Percentiles rank a stretch among this genome's conserved stretches.
phyloP scores from a whole-genome alignment of 148 eudicot species.

The Rhododendron vialii region DNA sequence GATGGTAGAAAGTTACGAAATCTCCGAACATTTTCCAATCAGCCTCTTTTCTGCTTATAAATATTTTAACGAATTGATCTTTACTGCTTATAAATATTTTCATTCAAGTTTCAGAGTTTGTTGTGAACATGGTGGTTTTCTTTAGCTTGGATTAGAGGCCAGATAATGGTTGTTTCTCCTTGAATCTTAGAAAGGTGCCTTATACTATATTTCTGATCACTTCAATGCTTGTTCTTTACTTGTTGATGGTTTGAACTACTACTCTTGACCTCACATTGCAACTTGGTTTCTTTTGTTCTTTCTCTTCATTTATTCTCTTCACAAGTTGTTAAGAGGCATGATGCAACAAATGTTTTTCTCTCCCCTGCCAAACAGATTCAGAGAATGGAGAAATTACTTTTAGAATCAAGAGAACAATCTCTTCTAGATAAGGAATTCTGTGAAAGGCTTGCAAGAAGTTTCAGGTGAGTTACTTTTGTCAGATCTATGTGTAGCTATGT shows the following conservation, averaged over 20 bases:
- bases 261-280: background rate
- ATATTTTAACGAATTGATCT: background rate
- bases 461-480: slow-evolving; percentile 43
- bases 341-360: background rate
- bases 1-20: too few species aligned
- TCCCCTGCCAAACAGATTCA: slow-evolving; percentile 32
- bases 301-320: background rate
- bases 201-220: background rate
- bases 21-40: background rate
- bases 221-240: background rate
- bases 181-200: background rate
- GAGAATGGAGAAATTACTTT: slow-evolving; percentile 48
- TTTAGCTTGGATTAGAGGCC: background rate
- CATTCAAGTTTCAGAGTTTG: background rate
- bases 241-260: background rate
- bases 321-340: background rate
- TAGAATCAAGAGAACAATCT: slow-evolving; percentile 34
- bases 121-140: background rate
- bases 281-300: background rate
- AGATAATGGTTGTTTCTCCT: background rate
- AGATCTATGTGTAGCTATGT: slow-evolving; percentile 6
- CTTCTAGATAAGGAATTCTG: slow-evolving; percentile 38
- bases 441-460: slow-evolving; percentile 42
- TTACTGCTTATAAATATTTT: background rate
- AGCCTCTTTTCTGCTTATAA: background rate